These are phyloP conservation scores for Neobulgaria alba DNA, from an alignment of 2,329 filamentous ascomycete genomes.

Conservation along the genomic window DNA sequence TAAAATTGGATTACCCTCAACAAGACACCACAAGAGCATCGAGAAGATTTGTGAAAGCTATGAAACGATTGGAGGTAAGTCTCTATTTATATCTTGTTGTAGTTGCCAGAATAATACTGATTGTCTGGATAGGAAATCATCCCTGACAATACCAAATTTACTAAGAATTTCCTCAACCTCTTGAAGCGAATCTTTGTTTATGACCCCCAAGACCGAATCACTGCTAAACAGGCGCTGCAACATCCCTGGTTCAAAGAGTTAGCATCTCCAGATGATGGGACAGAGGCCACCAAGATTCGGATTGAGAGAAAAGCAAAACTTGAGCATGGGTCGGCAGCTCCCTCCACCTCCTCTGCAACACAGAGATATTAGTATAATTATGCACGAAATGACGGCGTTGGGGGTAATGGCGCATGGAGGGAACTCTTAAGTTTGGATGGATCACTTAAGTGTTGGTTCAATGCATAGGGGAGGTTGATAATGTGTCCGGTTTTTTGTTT, in stretches of 20 bases:
- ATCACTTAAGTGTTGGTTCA: constrained; percentile 15
- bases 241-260: constrained; percentile 62
- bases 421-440: constrained; percentile 7
- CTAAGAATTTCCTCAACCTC: constrained; percentile 55
- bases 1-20: constrained; percentile 57
- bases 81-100: not conserved
- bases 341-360: constrained; percentile 6
- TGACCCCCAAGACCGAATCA: constrained; percentile 56
- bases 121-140: constrained; percentile 50
- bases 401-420: constrained; percentile 7
- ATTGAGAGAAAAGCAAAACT: constrained; percentile 21
- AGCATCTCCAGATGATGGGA: constrained; percentile 56
- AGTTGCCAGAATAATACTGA: not conserved
- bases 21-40: constrained; percentile 56
- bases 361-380: not conserved
- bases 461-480: constrained; percentile 16
- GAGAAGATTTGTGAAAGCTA: constrained; percentile 60
- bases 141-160: constrained; percentile 48
- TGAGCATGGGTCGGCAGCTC: constrained; percentile 12
- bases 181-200: constrained; percentile 61
- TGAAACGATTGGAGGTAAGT: constrained; percentile 57
- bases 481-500: constrained; percentile 15
- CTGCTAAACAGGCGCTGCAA: constrained; percentile 55
- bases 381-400: constrained; percentile 20
- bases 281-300: constrained; percentile 57